Evolutionary conservation across 2,329 filamentous ascomycete species (phyloP), one percentile per base, ranked within the genome.

Genomic region (Fusarium ramigenum): DNA sequence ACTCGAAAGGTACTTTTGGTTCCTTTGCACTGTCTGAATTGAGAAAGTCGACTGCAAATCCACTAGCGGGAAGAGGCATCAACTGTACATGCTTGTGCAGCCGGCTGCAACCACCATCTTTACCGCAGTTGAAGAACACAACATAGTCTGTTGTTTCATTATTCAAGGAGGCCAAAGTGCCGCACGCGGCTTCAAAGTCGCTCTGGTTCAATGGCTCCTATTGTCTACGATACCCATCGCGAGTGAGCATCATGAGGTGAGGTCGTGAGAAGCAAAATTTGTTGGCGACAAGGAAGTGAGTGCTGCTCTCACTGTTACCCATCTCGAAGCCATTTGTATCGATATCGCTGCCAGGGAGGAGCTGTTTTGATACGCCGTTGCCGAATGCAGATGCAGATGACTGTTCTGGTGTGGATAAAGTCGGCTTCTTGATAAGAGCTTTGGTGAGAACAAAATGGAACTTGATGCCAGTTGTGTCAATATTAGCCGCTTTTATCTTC

Each of bases 201-300:
- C 4, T 32, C 9, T 47, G 18, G 4, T 47, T 8, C 18, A 65
- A n/a, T 18, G 56, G 47, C 18, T 65, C 40, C n/a, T 60, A 40
- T 32, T 65, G 47, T 15, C 62, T 30, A 4, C 40, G 14, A 23
- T 53, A 36, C 4, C 62, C 47, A 42, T 65, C 40, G 2, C 32
- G 40, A 28, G 62, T 65, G 23, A 65, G 56, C 25, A 65, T 50
- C 56, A 65, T 36, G 9, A 65, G 56, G 14, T 60, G 62, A 15
- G 62, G 56, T 21, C 62, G 39, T 4, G 62, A 50, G 30, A 64
- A 64, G 23, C 44, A 64, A 25, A 64, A 64, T 32, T 64, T 64
- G 32, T 50, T 60, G 7, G 46, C 46, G 11, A 64, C 32, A 16
- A 64, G 44, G 14, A 64, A 46, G 23, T 64, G 61, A 21, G 15